Evolutionary conservation across 345 rosid species (phyloP).

Genomic region (Carallia brachiata): DNA sequence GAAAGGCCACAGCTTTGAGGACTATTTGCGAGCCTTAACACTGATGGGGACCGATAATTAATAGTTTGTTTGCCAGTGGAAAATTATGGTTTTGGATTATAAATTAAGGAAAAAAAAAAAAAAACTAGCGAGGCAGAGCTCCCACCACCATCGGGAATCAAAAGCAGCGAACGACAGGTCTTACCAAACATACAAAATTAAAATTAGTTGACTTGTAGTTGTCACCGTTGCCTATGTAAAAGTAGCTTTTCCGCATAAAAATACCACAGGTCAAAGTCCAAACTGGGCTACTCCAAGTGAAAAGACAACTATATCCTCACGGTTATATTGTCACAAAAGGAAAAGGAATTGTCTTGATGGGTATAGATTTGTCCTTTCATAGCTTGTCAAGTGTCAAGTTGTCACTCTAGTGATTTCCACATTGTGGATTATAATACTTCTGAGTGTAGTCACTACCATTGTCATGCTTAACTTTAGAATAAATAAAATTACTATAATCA

Average conservation of each 20-base stretch:
- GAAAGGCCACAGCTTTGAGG: background rate
- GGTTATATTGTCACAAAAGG: no score
- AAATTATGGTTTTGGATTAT: background rate
- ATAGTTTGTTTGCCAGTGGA: background rate
- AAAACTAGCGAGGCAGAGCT: background rate
- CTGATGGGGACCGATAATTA: background rate
- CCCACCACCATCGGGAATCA: conserved; percentile 9
- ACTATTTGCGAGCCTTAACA: background rate
- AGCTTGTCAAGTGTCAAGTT: no score
- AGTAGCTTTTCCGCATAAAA: background rate
- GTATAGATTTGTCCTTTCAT: no score
- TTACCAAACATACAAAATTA: conserved; percentile 38
- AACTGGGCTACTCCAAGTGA: background rate
- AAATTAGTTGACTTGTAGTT: conserved; percentile 44
- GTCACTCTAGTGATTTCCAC: no score
- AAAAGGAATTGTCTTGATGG: no score
- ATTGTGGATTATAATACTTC: no score
- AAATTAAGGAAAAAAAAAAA: no score
- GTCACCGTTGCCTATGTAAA: background rate
- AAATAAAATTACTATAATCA: no score
- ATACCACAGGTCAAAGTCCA: background rate
- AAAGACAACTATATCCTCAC: background rate
- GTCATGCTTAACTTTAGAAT: no score
- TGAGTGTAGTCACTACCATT: no score
- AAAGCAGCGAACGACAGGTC: conserved; percentile 42